Evolutionary conservation across 2,329 filamentous ascomycete genomes (phyloP).

Genomic region (Golovinomyces cichoracearum): DNA sequence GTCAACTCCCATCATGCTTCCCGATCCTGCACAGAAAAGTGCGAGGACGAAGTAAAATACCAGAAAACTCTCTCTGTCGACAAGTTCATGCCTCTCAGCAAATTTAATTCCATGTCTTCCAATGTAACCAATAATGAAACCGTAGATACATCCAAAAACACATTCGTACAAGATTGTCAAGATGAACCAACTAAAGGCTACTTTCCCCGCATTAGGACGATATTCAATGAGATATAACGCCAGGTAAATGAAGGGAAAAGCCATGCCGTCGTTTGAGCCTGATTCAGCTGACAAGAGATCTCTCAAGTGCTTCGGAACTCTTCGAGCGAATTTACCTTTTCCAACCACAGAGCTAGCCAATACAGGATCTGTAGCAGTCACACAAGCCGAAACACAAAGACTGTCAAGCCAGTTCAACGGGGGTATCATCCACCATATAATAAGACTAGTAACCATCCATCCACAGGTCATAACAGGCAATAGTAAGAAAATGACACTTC

Average conservation of each 20-base stretch:
- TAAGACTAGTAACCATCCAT: slow-evolving; percentile 75
- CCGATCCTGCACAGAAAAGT: slow-evolving; percentile 76
- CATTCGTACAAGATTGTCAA: slow-evolving; percentile 86
- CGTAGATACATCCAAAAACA: slow-evolving; percentile 70
- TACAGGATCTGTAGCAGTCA: slow-evolving; percentile 91
- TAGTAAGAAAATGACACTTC: slow-evolving; percentile 63
- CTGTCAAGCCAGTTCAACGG: slow-evolving; percentile 71
- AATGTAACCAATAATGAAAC: slow-evolving; percentile 66
- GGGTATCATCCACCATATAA: slow-evolving; percentile 76
- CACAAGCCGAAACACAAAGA: slow-evolving; percentile 66
- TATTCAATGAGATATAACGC: slow-evolving; percentile 75
- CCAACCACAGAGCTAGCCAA: slow-evolving; percentile 92
- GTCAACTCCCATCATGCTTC: slow-evolving; percentile 72
- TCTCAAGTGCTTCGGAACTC: slow-evolving; percentile 88
- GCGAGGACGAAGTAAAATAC: slow-evolving; percentile 97
- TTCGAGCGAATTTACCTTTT: slow-evolving; percentile 95
- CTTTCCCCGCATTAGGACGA: slow-evolving; percentile 36
- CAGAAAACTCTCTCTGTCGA: slow-evolving; percentile 89
- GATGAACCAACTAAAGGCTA: slow-evolving; percentile 69
- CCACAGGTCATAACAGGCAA: slow-evolving; percentile 94
- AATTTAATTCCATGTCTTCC: slow-evolving; percentile 74
- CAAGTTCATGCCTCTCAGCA: slow-evolving; percentile 60
- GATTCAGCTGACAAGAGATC: slow-evolving; percentile 90
- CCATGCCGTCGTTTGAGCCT: slow-evolving; percentile 98
- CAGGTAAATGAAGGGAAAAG: slow-evolving; percentile 90